Base-by-base conservation (phyloP, 129 eudicot genomes). In the Chrysanthemum lavandulifolium region DNA sequence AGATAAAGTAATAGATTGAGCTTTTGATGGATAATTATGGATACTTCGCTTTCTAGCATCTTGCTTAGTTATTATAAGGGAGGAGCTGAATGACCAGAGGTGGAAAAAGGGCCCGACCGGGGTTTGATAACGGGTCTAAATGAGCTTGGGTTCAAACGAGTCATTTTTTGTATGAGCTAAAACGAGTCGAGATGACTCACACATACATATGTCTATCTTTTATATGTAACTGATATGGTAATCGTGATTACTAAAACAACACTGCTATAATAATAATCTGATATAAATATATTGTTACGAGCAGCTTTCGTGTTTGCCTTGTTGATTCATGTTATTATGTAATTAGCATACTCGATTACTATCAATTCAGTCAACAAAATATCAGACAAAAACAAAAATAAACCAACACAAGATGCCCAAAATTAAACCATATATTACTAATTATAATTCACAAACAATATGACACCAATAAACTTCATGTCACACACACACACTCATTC, bases 371-470 rank as follows among this genome's bases (percentile, higher is more conserved):
- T 27, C 36, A 6, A 57, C 6, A 23, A 10, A 13, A 1, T 16
- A 58, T 11, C 43, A 11, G 36, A 50, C 18, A 55, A 67, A 66
- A 67, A 3, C 4, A 1, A 54, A 55, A 54, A 1, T 40, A 75
- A 76, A 58, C 13, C 52, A 76, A 57, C 53, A 67, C 68, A 33
- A 58, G 16, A 60, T 67, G 76, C 75, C 65, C 72, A 75, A 75
- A 78, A 73, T 59, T 19, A 58, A 73, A 67, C 68, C 52, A 58
- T 78, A 65, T 65, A 63, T 67, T 71, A 57, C 66, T 67, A 23
- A 29, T 29, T 13, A 74, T 82, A 82, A 80, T 82, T 80, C 83
- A 80, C 85, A 79, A 13, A 25, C 67, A 23, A 13, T 36, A n/a
- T 71, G 69, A 59, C 65, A 19, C 56, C 77, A 59, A 36, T 19